Conservation (phyloP, 177 flowering plant genomes). For the Tripterygium wilfordii region DNA sequence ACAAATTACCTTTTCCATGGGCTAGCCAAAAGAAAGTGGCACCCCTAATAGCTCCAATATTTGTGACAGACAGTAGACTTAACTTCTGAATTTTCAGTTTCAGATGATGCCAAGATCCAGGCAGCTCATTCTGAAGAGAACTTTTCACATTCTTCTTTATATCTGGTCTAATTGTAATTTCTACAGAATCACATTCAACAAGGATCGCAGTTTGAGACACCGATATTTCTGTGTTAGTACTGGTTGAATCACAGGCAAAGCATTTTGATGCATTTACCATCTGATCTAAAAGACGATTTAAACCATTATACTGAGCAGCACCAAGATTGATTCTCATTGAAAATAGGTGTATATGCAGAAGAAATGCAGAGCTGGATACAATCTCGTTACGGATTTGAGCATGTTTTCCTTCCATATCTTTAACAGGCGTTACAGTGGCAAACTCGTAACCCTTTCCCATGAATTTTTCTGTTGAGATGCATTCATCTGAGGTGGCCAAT, state of each 20-base stretch:
- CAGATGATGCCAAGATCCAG: conserved; percentile 68
- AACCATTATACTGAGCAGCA: conserved; percentile 35
- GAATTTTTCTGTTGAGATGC: conserved; percentile 29
- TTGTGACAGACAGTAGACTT: conserved; percentile 63
- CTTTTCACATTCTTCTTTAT: conserved; percentile 24
- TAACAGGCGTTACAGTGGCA: conserved; percentile 52
- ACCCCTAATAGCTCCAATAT: conserved; percentile 61
- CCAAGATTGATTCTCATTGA: conserved; percentile 34
- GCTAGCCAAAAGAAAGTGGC: conserved; percentile 61
- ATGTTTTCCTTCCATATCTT: conserved; percentile 40
- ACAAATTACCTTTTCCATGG: conserved; percentile 75
- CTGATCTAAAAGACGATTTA: conserved; percentile 44
- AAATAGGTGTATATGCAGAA: conserved; percentile 49
- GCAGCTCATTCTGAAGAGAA: conserved; percentile 68
- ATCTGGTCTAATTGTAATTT: conserved; percentile 40
- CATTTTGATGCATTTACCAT: conserved; percentile 31
- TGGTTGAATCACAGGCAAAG: conserved; percentile 13
- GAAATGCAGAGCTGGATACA: conserved; percentile 52
- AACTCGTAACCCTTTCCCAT: conserved; percentile 54
- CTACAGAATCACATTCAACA: conserved; percentile 61
- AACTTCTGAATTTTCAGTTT: conserved; percentile 54
- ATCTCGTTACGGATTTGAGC: conserved; percentile 52
- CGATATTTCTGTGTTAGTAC: conserved; percentile 16
- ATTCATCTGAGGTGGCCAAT: conserved; percentile 52
- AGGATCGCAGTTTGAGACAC: conserved; percentile 57